A percentile compares a stretch with the other conserved stretches of the same genome.
Evolutionary conservation across 345 rosid genomes (phyloP).

Genomic region (Corymbia maculata): DNA sequence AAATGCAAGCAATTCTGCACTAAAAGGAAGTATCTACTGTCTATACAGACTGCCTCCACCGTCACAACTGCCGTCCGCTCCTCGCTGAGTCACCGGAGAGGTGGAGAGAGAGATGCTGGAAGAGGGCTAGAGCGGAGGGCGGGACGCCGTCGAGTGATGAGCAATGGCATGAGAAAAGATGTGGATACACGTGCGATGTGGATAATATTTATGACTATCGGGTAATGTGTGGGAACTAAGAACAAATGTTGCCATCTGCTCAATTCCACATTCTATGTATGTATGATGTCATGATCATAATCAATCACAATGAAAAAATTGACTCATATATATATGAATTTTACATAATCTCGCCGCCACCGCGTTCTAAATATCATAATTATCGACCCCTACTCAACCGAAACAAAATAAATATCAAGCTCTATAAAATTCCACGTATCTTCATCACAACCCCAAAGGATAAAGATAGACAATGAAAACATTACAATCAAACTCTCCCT

Average conservation of each 20-base stretch:
- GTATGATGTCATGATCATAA: neutral
- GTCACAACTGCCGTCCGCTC: neutral
- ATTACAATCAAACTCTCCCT: neutral
- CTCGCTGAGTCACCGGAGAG: neutral
- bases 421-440: neutral
- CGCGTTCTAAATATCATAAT: neutral
- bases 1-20: neutral
- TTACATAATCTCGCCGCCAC: neutral
- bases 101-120: neutral
- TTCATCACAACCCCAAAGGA: neutral
- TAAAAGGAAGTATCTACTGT: neutral
- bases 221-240: neutral
- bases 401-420: neutral
- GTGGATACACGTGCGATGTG: neutral
- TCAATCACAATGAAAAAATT: neutral
- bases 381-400: neutral
- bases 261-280: neutral
- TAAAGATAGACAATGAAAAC: neutral
- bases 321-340: neutral
- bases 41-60: accelerated
- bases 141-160: neutral
- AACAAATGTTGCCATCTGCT: neutral
- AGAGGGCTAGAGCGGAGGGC: neutral
- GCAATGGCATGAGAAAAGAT: neutral
- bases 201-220: neutral